Evolutionary conservation across 2,329 filamentous ascomycete genomes (phyloP).

Genomic region (Blastomyces parvus): DNA sequence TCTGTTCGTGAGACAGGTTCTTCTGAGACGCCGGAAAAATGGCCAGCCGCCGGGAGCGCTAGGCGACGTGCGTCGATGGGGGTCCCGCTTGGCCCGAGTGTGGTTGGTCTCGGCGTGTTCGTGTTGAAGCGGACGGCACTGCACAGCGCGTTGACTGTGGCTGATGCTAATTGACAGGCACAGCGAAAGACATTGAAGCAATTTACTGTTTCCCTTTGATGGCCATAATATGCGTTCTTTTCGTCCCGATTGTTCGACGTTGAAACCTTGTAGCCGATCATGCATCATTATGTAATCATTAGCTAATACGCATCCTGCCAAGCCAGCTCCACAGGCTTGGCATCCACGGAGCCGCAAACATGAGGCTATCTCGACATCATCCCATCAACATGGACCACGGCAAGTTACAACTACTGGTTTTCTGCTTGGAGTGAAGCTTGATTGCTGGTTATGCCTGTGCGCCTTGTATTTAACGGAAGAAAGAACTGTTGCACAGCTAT

Average conservation of each 20-base stretch:
- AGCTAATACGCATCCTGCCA: not conserved
- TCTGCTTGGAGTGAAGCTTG: not conserved
- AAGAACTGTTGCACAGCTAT: not conserved
- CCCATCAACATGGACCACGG: not conserved
- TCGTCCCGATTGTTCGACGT: not conserved
- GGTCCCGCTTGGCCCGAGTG: conserved; percentile 2
- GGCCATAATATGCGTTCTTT: not conserved
- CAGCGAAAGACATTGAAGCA: not conserved
- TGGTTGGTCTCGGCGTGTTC: not conserved
- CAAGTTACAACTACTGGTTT: too few relatives aligned
- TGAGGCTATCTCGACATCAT: not conserved
- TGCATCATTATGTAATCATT: not conserved
- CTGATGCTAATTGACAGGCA: not conserved
- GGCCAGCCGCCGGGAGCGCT: not conserved
- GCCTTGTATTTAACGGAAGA: not conserved
- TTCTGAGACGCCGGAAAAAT: not conserved
- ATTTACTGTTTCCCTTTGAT: not conserved
- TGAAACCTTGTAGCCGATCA: not conserved
- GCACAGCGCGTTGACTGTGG: not conserved
- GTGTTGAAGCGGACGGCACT: too few relatives aligned
- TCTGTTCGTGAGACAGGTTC: not conserved
- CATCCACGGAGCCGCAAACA: not conserved
- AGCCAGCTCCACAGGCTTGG: not conserved
- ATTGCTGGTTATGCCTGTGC: not conserved
- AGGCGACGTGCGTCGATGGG: not conserved